Conservation (phyloP, 2,329 filamentous ascomycete genomes). For the Colletotrichum acutatum region DNA sequence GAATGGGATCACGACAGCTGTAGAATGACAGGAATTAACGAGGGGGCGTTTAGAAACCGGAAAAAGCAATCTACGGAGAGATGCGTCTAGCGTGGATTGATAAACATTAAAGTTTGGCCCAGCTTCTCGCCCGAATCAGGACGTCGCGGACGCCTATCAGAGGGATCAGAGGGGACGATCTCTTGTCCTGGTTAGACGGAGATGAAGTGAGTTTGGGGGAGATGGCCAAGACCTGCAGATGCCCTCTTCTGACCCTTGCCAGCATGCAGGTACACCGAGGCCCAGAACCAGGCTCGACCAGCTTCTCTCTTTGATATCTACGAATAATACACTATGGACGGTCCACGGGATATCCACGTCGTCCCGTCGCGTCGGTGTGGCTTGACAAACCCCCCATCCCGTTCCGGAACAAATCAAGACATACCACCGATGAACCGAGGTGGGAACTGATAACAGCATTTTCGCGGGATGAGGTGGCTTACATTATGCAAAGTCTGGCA, state of each 20-base stretch:
- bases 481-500: background rate
- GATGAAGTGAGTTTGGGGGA: conserved; percentile 23
- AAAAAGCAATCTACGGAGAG: background rate
- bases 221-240: conserved; percentile 12
- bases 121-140: background rate
- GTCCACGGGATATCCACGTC: background rate
- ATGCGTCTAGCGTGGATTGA: background rate
- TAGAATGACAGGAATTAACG: background rate
- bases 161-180: background rate
- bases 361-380: conserved; percentile 5
- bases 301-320: background rate
- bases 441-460: conserved; percentile 1
- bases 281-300: background rate
- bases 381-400: conserved; percentile 6
- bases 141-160: background rate
- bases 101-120: conserved; percentile 4
- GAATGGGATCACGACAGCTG: background rate
- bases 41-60: conserved; percentile 4
- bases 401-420: conserved; percentile 4
- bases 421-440: background rate
- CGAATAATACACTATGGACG: background rate
- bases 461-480: conserved; percentile 5
- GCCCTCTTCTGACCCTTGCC: conserved; percentile 3
- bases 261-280: conserved; percentile 3
- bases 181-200: conserved; percentile 12